phyloP scores from a whole-genome alignment of 139 green algal genomes.

The Coccomyxa sp. region DNA sequence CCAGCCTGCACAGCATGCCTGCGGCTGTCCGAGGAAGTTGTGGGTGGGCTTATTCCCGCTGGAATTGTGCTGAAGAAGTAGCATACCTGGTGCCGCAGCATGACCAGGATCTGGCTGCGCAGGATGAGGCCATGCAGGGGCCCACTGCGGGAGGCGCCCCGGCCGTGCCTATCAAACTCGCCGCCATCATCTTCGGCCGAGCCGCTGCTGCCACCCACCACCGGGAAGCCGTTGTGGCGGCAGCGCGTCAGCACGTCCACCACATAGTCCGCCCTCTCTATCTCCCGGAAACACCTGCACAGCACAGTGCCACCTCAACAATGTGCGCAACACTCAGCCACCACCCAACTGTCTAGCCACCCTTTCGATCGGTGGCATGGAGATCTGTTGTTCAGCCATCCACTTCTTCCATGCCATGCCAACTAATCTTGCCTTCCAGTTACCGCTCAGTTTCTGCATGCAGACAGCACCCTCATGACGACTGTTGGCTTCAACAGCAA shows the following conservation, averaged over 20 bases:
- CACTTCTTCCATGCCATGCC: no score
- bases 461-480: no score
- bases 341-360: no score
- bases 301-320: background rate
- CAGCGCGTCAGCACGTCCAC: conserved; percentile 57
- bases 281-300: conserved; percentile 38
- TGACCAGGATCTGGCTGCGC: conserved; percentile 76
- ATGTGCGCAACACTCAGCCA: no score
- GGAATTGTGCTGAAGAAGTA: background rate
- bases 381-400: no score
- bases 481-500: no score
- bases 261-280: conserved; percentile 59
- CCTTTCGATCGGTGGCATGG: no score
- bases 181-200: background rate
- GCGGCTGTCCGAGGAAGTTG: no score
- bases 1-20: no score
- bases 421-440: no score
- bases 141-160: conserved; percentile 2
- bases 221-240: conserved; percentile 87
- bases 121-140: conserved; percentile 76
- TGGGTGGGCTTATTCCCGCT: no score
- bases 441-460: no score
- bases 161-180: conserved; percentile 7
- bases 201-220: conserved; percentile 36
- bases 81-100: conserved; percentile 47